Percentiles rank a stretch among this genome's conserved stretches.
Conservation (phyloP, 257 asterid species). For the Gardenia jasminoides region DNA sequence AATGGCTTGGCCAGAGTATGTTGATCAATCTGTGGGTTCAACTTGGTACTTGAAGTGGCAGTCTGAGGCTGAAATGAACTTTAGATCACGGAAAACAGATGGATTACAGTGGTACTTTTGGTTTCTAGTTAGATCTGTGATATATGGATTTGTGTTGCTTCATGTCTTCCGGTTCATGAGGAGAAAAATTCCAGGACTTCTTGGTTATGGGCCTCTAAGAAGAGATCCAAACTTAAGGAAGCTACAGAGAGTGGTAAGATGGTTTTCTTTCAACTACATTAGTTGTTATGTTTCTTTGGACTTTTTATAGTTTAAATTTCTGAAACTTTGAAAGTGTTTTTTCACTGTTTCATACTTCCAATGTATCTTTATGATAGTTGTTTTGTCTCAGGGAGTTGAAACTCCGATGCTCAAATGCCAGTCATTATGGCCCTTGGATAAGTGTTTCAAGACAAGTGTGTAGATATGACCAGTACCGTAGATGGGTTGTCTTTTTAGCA, state of each 20-base stretch:
- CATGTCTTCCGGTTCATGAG: slow-evolving; percentile 52
- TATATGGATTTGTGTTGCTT: slow-evolving; percentile 63
- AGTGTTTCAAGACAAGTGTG: not conserved
- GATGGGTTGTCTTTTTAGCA: not conserved
- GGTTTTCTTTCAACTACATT: slow-evolving; percentile 23
- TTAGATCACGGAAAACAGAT: slow-evolving; percentile 55
- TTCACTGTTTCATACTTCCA: not conserved
- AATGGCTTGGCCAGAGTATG: slow-evolving; percentile 96
- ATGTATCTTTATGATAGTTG: not conserved
- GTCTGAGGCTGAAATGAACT: slow-evolving; percentile 69
- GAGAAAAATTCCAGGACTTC: slow-evolving; percentile 68
- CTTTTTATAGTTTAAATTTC: not conserved
- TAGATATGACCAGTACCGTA: not conserved
- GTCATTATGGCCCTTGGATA: not conserved
- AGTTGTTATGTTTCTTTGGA: not conserved
- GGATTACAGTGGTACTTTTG: slow-evolving; percentile 69
- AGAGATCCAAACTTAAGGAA: slow-evolving; percentile 76
- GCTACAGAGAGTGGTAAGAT: slow-evolving; percentile 69
- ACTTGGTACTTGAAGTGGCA: slow-evolving; percentile 93
- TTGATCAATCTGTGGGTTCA: slow-evolving; percentile 61
- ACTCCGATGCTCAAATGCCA: not conserved
- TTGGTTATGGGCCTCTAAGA: slow-evolving; percentile 76
- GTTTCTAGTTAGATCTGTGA: slow-evolving; percentile 68
- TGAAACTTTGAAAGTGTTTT: not conserved
- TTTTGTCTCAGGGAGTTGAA: not conserved